Evolutionary conservation across 1,139 yeast species (phyloP).

Genomic region (Saccharomycopsis hybrid): DNA sequence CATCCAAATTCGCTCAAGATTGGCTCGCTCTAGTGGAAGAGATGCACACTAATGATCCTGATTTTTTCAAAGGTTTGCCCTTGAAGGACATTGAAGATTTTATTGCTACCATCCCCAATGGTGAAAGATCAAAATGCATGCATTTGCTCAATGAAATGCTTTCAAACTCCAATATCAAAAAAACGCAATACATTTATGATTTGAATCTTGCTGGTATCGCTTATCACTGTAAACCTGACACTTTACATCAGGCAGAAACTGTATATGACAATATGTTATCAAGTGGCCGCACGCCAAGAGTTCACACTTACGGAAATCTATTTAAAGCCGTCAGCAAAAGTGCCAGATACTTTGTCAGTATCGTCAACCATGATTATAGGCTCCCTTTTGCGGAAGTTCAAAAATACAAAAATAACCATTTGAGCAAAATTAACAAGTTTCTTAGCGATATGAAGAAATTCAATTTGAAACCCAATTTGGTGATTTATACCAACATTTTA

Average conservation of each 20-base stretch:
- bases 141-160: slow-evolving; percentile 34
- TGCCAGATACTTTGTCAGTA: slow-evolving; percentile 2
- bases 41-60: slow-evolving; percentile 34
- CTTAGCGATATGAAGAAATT: slow-evolving; percentile 43
- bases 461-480: slow-evolving; percentile 45
- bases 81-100: slow-evolving; percentile 36
- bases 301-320: slow-evolving; percentile 39
- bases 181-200: slow-evolving; percentile 36
- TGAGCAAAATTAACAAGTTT: slow-evolving; percentile 31
- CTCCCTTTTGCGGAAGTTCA: slow-evolving; percentile 25
- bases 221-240: slow-evolving; percentile 19
- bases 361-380: slow-evolving; percentile 4
- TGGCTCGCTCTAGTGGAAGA: slow-evolving; percentile 51
- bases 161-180: slow-evolving; percentile 31
- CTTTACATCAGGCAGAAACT: slow-evolving; percentile 26
- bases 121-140: slow-evolving; percentile 33
- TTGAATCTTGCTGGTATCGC: slow-evolving; percentile 40
- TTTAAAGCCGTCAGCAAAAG: slow-evolving; percentile 33
- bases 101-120: slow-evolving; percentile 40
- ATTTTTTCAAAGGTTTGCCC: slow-evolving; percentile 34
- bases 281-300: slow-evolving; percentile 33
- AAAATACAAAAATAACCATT: slow-evolving; percentile 26
- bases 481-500: slow-evolving; percentile 56
- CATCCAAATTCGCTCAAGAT: slow-evolving; percentile 39
- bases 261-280: slow-evolving; percentile 29